Percentiles rank a stretch among this genome's conserved stretches.
phyloP scores from a whole-genome alignment of 768 basidiomycete genomes.

The Mycena maculata region DNA sequence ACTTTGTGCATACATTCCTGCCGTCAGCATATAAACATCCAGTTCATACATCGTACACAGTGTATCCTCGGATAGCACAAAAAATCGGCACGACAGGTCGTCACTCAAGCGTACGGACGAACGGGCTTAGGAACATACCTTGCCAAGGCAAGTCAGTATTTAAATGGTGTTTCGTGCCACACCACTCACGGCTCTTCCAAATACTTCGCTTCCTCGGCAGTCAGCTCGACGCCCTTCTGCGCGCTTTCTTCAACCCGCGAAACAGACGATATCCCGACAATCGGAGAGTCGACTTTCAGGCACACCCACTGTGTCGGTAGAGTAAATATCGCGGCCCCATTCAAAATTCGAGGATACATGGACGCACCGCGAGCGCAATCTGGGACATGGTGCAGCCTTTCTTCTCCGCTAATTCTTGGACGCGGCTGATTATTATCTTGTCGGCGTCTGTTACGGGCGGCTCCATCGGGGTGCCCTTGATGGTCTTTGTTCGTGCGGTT shows the following conservation, averaged over 20 bases:
- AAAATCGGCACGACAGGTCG: too few species aligned
- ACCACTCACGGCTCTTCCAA: conserved; percentile 52
- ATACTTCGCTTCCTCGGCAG: conserved; percentile 54
- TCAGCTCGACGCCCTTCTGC: conserved; percentile 44
- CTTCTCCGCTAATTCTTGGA: conserved; percentile 56
- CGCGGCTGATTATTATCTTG: conserved; percentile 48
- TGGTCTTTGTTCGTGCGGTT: conserved; percentile 32
- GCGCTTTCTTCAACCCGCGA: conserved; percentile 36
- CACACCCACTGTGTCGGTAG: conserved; percentile 45
- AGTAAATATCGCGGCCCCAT: not conserved
- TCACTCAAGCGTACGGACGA: conserved; percentile 18
- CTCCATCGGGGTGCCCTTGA: conserved; percentile 38
- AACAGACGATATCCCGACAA: conserved; percentile 40
- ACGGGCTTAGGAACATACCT: conserved; percentile 29
- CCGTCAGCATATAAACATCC: too few species aligned
- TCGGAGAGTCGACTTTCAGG: conserved; percentile 49
- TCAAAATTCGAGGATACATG: not conserved
- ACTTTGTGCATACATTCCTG: too few species aligned
- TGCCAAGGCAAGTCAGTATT: not conserved
- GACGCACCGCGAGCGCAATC: conserved; percentile 50
- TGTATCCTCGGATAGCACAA: too few species aligned
- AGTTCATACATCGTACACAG: too few species aligned
- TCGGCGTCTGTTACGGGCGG: conserved; percentile 39
- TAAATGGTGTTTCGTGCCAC: not conserved
- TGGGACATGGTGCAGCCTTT: conserved; percentile 57